Percentiles rank a stretch among this genome's conserved stretches.
Evolutionary conservation across 352 stramenopile genomes (phyloP).

Genomic region (Phytophthora meadii): DNA sequence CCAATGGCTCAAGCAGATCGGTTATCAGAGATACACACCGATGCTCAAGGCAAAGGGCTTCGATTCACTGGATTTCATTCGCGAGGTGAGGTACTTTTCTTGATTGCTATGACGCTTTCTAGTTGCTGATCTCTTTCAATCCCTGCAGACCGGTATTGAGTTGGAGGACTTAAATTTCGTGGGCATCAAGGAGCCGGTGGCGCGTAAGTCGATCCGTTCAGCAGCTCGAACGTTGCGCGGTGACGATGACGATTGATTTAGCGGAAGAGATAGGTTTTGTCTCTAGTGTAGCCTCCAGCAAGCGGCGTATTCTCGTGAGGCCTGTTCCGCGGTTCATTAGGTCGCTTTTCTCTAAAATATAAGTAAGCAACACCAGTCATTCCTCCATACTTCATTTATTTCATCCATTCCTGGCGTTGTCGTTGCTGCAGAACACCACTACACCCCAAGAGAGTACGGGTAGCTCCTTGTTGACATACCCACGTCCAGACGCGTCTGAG

Average conservation of each 20-base stretch:
- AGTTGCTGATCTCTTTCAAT: slow-evolving; percentile 6
- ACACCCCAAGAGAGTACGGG: neutral
- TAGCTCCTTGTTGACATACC: neutral
- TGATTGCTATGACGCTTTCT: neutral
- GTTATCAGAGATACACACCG: slow-evolving; percentile 60
- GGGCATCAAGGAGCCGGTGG: slow-evolving; percentile 71
- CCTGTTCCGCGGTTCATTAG: slow-evolving; percentile 25
- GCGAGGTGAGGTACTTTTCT: slow-evolving; percentile 62
- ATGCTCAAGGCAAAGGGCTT: slow-evolving; percentile 86
- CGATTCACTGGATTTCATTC: slow-evolving; percentile 81
- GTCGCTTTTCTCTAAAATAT: slow-evolving; percentile 38
- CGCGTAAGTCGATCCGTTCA: slow-evolving; percentile 66
- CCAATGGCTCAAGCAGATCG: slow-evolving; percentile 72
- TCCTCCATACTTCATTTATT: slow-evolving; percentile 33
- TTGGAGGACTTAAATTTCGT: slow-evolving; percentile 89
- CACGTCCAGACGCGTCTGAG: slow-evolving; percentile 12
- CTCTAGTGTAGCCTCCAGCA: slow-evolving; percentile 25
- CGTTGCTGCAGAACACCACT: slow-evolving; percentile 6
- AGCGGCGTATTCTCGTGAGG: slow-evolving; percentile 30
- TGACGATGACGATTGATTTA: slow-evolving; percentile 47
- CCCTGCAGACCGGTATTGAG: slow-evolving; percentile 78
- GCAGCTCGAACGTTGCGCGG: slow-evolving; percentile 63
- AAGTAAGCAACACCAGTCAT: slow-evolving; percentile 31
- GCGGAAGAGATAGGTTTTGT: slow-evolving; percentile 18
- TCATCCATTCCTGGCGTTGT: slow-evolving; percentile 29